A percentile compares a stretch with the other conserved stretches of the same genome.
Evolutionary conservation across 352 stramenopile species (phyloP).

Genomic region (Globisporangium alternatum): DNA sequence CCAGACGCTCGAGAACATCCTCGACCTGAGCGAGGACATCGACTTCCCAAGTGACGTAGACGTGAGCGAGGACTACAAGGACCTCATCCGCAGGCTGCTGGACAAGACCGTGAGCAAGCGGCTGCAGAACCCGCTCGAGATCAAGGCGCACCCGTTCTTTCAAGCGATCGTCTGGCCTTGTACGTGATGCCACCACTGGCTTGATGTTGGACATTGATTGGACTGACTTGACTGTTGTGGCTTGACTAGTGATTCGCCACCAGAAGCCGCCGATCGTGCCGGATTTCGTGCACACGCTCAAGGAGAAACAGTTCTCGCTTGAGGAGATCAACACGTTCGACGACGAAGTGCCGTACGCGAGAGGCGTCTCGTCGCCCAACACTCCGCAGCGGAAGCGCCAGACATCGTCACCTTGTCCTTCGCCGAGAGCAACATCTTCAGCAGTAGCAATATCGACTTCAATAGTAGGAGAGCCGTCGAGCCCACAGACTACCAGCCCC

Average conservation of each 20-base stretch:
- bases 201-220: not conserved
- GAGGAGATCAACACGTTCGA: constrained; percentile 32
- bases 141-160: constrained; percentile 93
- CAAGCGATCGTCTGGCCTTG: constrained; percentile 82
- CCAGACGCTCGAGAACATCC: constrained; percentile 50
- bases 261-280: constrained; percentile 40
- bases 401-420: not conserved
- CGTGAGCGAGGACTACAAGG: constrained; percentile 47
- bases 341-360: constrained; percentile 38
- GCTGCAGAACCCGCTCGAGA: constrained; percentile 89
- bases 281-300: constrained; percentile 33
- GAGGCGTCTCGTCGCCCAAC: constrained; percentile 19
- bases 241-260: constrained; percentile 38
- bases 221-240: not conserved
- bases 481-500: too few relatives aligned
- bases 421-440: not conserved
- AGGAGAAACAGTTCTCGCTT: constrained; percentile 23
- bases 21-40: constrained; percentile 44
- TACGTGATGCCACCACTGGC: constrained; percentile 24
- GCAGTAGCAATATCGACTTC: not conserved
- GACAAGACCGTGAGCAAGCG: constrained; percentile 38
- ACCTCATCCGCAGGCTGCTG: constrained; percentile 64
- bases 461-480: not conserved
- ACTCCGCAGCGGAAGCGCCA: constrained; percentile 12
- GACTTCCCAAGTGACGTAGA: constrained; percentile 59